These are phyloP conservation scores for Ceriops zippeliana DNA, from an alignment of 345 rosid genomes.

Conservation along the genomic window DNA sequence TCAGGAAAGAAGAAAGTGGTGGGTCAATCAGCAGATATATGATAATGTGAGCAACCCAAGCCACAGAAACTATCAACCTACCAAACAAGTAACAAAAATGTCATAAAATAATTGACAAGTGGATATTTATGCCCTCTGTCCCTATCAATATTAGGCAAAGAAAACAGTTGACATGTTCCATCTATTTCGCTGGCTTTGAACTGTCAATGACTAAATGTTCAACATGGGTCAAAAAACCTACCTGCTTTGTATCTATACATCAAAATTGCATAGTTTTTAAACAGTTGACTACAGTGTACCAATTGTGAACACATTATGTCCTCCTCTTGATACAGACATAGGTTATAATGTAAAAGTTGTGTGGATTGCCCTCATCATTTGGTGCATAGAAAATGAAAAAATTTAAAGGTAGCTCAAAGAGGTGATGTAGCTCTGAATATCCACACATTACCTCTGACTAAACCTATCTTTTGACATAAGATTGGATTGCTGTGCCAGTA, in stretches of 20 bases:
- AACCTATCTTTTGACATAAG: background rate
- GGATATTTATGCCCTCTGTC: too few relatives aligned
- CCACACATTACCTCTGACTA: background rate
- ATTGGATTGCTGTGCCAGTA: conserved; percentile 6
- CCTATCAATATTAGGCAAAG: too few relatives aligned
- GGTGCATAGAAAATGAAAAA: background rate
- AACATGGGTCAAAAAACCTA: too few relatives aligned
- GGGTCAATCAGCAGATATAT: conserved; percentile 82
- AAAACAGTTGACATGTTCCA: too few relatives aligned
- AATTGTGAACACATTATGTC: too few relatives aligned
- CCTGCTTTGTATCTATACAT: too few relatives aligned
- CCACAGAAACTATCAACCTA: conserved; percentile 92
- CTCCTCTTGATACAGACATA: background rate
- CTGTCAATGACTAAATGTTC: too few relatives aligned
- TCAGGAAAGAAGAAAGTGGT: conserved; percentile 89
- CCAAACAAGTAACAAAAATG: background rate
- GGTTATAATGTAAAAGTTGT: background rate
- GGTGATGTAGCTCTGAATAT: background rate
- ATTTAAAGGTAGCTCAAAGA: background rate
- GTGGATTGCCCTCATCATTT: background rate
- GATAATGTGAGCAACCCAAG: conserved; percentile 94
- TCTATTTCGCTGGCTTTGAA: too few relatives aligned
- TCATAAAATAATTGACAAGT: background rate
- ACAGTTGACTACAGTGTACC: too few relatives aligned
- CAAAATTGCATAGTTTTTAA: too few relatives aligned